phyloP scores from a whole-genome alignment of 2,329 filamentous ascomycete species.

The Ophiocordyceps camponoti-rufipedis region DNA sequence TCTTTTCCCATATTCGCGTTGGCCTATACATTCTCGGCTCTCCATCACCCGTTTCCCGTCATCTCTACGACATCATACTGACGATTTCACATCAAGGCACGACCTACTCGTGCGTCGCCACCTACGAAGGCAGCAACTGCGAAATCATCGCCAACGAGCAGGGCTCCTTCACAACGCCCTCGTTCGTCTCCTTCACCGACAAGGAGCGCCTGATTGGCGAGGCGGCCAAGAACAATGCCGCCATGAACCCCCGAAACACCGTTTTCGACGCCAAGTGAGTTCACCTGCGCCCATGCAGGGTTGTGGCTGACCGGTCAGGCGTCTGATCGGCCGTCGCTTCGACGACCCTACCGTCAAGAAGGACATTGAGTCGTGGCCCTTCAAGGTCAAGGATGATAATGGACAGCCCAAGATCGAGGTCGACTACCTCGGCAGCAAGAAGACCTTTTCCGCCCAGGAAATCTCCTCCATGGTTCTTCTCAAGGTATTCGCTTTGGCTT shows the following conservation, averaged over 20 bases:
- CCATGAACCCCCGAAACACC: constrained; percentile 97
- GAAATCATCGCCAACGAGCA: constrained; percentile 99
- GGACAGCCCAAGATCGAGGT: constrained; percentile 88
- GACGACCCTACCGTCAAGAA: constrained; percentile 96
- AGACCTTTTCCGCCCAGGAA: constrained; percentile 95
- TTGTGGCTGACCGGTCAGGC: constrained; percentile 34
- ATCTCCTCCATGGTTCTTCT: constrained; percentile 97
- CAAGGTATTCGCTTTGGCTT: constrained; percentile 45
- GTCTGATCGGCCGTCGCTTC: constrained; percentile 90
- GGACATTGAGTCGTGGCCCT: constrained; percentile 97
- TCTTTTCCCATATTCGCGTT: no score
- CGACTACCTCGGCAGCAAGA: constrained; percentile 84
- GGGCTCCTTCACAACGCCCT: constrained; percentile 96
- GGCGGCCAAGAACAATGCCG: constrained; percentile 99
- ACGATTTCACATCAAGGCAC: constrained; percentile 46
- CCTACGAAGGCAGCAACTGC: constrained; percentile 98
- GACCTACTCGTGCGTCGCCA: constrained; percentile 99
- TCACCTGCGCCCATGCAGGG: background rate
- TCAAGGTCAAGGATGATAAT: constrained; percentile 87
- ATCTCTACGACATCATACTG: constrained; percentile 4
- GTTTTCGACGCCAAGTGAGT: constrained; percentile 97
- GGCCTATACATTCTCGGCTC: no score
- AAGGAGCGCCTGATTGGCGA: constrained; percentile 99
- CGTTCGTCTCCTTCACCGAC: constrained; percentile 97
- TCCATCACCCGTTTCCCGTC: no score